Percentiles rank a stretch among this genome's conserved stretches.
These are phyloP conservation scores for Peronosclerospora sorghi DNA, from an alignment of 352 stramenopile genomes.

Conservation along the genomic window DNA sequence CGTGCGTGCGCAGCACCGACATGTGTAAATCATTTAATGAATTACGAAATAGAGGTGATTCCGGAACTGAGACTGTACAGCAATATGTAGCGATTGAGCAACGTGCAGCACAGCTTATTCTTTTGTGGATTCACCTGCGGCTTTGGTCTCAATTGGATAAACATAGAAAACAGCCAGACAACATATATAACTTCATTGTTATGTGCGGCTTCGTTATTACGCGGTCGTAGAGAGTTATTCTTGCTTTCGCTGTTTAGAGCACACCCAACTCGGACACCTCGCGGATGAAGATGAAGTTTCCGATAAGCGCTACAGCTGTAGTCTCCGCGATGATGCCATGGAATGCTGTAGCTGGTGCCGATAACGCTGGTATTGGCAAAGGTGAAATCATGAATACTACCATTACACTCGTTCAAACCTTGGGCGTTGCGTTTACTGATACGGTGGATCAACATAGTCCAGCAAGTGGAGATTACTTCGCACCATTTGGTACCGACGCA, in stretches of 20 bases:
- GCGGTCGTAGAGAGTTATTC: too few relatives aligned
- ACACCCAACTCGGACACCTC: background rate
- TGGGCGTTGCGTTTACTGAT: background rate
- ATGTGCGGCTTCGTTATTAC: too few relatives aligned
- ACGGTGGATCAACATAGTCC: conserved; percentile 9
- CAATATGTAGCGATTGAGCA: too few relatives aligned
- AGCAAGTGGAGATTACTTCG: conserved; percentile 14
- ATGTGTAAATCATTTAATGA: too few relatives aligned
- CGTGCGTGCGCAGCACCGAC: too few relatives aligned
- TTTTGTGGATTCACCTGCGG: too few relatives aligned
- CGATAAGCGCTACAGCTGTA: background rate
- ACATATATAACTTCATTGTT: too few relatives aligned
- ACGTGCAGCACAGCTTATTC: too few relatives aligned
- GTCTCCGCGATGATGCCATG: background rate
- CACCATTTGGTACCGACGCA: conserved; percentile 29
- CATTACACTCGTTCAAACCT: conserved; percentile 4
- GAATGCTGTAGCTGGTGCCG: conserved; percentile 8
- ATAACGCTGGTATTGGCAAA: conserved; percentile 3
- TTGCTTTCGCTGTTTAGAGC: background rate
- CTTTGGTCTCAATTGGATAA: too few relatives aligned
- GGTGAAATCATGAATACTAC: conserved; percentile 5
- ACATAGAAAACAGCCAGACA: too few relatives aligned
- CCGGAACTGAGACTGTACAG: too few relatives aligned
- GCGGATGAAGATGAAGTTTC: background rate
- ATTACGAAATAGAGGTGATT: too few relatives aligned